These are phyloP conservation scores for Lasiodiplodia citricola DNA, from an alignment of 2,329 filamentous ascomycete species.

Conservation along the genomic window DNA sequence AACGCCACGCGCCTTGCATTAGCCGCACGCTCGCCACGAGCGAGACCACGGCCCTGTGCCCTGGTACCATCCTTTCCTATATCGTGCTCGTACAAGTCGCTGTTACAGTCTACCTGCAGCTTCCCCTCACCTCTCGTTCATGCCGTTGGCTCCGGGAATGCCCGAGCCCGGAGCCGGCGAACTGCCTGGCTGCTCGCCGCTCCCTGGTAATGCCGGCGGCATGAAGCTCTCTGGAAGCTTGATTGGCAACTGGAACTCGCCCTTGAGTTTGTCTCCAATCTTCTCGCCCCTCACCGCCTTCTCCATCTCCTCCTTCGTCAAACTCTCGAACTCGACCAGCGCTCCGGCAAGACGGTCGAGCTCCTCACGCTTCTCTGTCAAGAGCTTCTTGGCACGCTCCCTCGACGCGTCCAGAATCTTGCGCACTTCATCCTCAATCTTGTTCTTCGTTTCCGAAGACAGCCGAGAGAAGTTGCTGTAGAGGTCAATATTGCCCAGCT, in stretches of 20 bases:
- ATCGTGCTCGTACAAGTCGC: constrained; percentile 10
- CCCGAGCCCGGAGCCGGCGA: constrained; percentile 19
- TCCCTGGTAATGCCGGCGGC: constrained; percentile 28
- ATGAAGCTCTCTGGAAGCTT: constrained; percentile 65
- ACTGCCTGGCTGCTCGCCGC: constrained; percentile 15
- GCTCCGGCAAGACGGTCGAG: constrained; percentile 87
- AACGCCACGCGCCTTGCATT: constrained; percentile 18
- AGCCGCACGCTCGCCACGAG: background rate
- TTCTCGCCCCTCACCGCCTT: constrained; percentile 88
- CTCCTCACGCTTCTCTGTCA: constrained; percentile 78
- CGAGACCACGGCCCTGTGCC: background rate
- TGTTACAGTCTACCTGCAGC: constrained; percentile 7
- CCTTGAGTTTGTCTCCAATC: constrained; percentile 69
- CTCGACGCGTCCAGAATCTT: constrained; percentile 82
- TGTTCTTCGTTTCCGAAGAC: constrained; percentile 82
- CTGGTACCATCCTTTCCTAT: background rate
- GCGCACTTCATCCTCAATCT: constrained; percentile 89
- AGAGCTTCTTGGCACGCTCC: constrained; percentile 71
- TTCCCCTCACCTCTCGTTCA: constrained; percentile 23
- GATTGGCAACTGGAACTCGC: constrained; percentile 58
- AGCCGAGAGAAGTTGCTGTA: constrained; percentile 78
- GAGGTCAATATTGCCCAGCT: constrained; percentile 89
- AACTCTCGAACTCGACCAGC: constrained; percentile 90
- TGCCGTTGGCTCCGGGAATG: constrained; percentile 20
- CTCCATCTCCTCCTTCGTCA: constrained; percentile 87